phyloP scores from a whole-genome alignment of 495 filamentous ascomycete species.

The Penicillium robsamsonii region DNA sequence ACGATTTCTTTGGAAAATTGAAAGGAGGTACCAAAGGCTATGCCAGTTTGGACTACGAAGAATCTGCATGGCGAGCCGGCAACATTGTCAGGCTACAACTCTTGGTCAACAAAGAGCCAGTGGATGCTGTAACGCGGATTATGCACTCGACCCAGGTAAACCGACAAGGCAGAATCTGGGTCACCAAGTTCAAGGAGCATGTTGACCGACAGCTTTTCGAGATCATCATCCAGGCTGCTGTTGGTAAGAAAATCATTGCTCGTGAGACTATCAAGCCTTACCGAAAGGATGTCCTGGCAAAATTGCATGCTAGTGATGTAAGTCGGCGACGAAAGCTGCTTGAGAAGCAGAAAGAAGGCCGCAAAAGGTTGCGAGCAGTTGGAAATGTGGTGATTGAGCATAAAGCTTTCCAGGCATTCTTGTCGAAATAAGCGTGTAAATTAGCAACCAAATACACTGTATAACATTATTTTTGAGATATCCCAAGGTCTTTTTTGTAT shows the following conservation, averaged over 20 bases:
- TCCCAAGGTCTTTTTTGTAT: background rate
- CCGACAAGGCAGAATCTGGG: slow-evolving; percentile 78
- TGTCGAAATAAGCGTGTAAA: slow-evolving; percentile 46
- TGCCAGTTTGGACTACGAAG: slow-evolving; percentile 91
- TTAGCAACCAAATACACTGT: slow-evolving; percentile 5
- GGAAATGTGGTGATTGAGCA: slow-evolving; percentile 90
- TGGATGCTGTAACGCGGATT: slow-evolving; percentile 90
- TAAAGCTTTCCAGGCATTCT: slow-evolving; percentile 86
- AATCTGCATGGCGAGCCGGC: slow-evolving; percentile 79
- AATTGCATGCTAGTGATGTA: slow-evolving; percentile 90
- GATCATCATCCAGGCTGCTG: slow-evolving; percentile 88
- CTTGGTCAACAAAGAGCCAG: slow-evolving; percentile 86
- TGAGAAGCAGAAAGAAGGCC: slow-evolving; percentile 95
- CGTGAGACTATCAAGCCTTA: slow-evolving; percentile 96
- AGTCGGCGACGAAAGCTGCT: slow-evolving; percentile 78
- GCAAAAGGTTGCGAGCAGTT: slow-evolving; percentile 73
- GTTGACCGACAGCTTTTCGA: slow-evolving; percentile 96
- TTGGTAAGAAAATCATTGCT: slow-evolving; percentile 79
- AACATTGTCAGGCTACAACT: slow-evolving; percentile 87
- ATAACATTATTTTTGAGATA: slow-evolving; percentile 9
- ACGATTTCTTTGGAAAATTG: slow-evolving; percentile 96
- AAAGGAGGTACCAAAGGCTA: slow-evolving; percentile 84
- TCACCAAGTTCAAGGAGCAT: slow-evolving; percentile 94
- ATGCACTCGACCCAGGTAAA: slow-evolving; percentile 78
- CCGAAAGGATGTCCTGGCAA: slow-evolving; percentile 88